Evolutionary conservation across 352 stramenopile genomes (phyloP).

Genomic region (Pythium biforme): DNA sequence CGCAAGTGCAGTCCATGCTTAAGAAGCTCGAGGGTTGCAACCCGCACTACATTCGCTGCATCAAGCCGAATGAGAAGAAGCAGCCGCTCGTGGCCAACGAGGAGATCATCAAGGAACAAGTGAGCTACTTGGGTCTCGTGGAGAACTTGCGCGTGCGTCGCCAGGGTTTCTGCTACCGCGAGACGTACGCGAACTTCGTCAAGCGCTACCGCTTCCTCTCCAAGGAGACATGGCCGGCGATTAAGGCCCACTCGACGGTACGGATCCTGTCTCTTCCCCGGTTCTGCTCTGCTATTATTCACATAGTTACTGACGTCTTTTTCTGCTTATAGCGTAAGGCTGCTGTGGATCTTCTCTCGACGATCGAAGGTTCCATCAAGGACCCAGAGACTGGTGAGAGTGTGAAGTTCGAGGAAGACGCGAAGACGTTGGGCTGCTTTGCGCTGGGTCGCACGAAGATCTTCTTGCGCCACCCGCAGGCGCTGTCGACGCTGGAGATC

Average conservation of each 20-base stretch:
- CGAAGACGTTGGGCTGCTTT: slow-evolving; percentile 70
- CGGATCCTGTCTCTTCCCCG: neutral
- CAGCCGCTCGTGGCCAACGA: slow-evolving; percentile 63
- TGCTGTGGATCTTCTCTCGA: slow-evolving; percentile 70
- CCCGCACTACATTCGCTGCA: slow-evolving; percentile 90
- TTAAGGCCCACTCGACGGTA: slow-evolving; percentile 61
- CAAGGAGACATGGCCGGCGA: slow-evolving; percentile 63
- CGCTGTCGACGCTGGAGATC: slow-evolving; percentile 84
- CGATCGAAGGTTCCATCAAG: slow-evolving; percentile 52
- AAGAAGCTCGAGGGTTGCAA: slow-evolving; percentile 86
- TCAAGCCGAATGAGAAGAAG: slow-evolving; percentile 91
- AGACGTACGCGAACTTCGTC: slow-evolving; percentile 76
- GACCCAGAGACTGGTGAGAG: slow-evolving; percentile 48
- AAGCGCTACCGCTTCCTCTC: slow-evolving; percentile 88
- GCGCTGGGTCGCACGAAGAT: slow-evolving; percentile 87
- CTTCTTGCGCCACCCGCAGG: slow-evolving; percentile 88
- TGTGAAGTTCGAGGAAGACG: slow-evolving; percentile 77
- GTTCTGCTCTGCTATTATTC: no score
- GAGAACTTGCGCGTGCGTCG: slow-evolving; percentile 82
- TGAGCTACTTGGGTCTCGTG: slow-evolving; percentile 79
- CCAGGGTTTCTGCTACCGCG: slow-evolving; percentile 84
- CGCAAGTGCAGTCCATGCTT: slow-evolving; percentile 77
- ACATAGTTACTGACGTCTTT: neutral
- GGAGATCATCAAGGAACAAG: slow-evolving; percentile 69
- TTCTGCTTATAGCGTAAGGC: slow-evolving; percentile 51